phyloP scores from a whole-genome alignment of 2,329 filamentous ascomycete genomes.

The Ophiostoma ulmi region DNA sequence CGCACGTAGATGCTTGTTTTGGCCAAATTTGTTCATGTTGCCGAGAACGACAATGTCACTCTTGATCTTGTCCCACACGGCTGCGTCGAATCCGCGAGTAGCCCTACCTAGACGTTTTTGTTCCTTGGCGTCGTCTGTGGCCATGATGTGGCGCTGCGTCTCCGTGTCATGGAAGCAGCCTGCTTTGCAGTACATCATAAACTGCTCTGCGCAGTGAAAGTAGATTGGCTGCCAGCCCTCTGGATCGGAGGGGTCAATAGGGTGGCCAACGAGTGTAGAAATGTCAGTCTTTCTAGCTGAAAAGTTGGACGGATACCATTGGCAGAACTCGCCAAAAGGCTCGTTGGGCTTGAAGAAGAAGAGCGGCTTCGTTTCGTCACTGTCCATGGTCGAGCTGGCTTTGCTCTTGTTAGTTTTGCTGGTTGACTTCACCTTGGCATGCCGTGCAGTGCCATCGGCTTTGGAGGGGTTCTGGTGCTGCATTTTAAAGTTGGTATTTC shows the following conservation, averaged over 20 bases:
- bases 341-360: constrained; percentile 35
- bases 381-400: neutral
- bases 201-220: constrained; percentile 32
- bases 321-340: constrained; percentile 35
- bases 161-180: constrained; percentile 20
- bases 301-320: constrained; percentile 35
- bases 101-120: constrained; percentile 23
- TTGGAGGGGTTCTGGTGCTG: too few species aligned
- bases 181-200: constrained; percentile 27
- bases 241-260: constrained; percentile 24
- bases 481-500: too few species aligned
- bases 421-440: too few species aligned
- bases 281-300: constrained; percentile 32
- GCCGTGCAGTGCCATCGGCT: too few species aligned
- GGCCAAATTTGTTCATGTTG: constrained; percentile 56
- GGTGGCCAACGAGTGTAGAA: constrained; percentile 31
- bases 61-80: constrained; percentile 24
- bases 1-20: constrained; percentile 6
- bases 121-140: constrained; percentile 22
- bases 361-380: constrained; percentile 13
- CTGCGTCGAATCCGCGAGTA: constrained; percentile 18
- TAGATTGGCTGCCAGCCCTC: constrained; percentile 28
- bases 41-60: constrained; percentile 53
- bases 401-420: neutral
- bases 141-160: constrained; percentile 19